Base-by-base conservation (phyloP, 2,329 filamentous ascomycete genomes). In the Fusarium hostae region DNA sequence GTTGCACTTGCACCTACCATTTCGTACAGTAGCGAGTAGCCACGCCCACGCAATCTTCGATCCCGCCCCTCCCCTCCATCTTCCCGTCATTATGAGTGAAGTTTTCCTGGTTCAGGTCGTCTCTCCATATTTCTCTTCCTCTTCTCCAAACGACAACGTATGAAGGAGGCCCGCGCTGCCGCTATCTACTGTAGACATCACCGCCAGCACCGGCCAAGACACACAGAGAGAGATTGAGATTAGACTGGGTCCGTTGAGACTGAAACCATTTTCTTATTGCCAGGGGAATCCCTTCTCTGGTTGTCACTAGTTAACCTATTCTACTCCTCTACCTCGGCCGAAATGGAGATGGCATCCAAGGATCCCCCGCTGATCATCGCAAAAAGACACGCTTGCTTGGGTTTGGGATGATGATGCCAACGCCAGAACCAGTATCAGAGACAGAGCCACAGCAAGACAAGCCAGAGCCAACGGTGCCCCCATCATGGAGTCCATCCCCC, bases 291-390 rank as follows among this genome's bases (percentile, higher is more conserved):
- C 58, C 39, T 47, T 63, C 56, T 63, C 62, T 43, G 15, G 32
- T 50, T 55, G 39, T 35, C 18, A 24, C 20, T 62, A 18, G 56
- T 50, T 34, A 24, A 50, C 22, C 56, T 47, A 28, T 63, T 34
- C 39, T 54, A 41, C 39, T 62, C 43, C 50, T 59, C 37, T 57
- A 65, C 74, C 74, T 76, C 74, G 73, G 72, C 72, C 74, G 74
- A 76, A 73, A 65, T 65, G 22, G 74, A 76, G 71, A 64, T 65
- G 40, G 59, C 30, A 50, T 55, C 39, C 59, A 65, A 64, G 62
- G 62, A 47, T 57, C 40, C 73, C 71, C 73, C 74, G 72, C 72
- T 72, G 74, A 76, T 76, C 74, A 70, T 76, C 72, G 68, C 65
- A 63, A 59, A 62, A 51, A 52, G 51, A 63, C 50, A 68, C 66